Base-by-base conservation (phyloP, 2,329 filamentous ascomycete species). In the Aspergillus sp. region DNA sequence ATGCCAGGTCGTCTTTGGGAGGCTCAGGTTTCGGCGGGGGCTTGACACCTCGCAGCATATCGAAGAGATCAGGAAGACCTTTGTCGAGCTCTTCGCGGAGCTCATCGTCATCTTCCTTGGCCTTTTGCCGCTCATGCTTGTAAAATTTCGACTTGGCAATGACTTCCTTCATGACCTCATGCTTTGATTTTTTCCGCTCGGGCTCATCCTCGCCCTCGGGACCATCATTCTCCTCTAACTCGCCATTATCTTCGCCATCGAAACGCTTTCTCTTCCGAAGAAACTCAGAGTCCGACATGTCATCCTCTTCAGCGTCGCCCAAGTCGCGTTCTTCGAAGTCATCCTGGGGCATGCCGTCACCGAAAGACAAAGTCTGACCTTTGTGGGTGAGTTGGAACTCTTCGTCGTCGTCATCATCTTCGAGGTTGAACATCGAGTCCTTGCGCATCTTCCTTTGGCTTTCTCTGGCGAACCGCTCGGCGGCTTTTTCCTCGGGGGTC, bases 111-210 rank as follows among this genome's bases (percentile, higher is more conserved):
- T 94, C 90, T 55, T 97, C 94, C 67, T 96, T 96, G 24, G 85
- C 84, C 54, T 90, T 86, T 72, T 99, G 94, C 38, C 94, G 85
- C 74, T 97, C 92, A 66, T 93, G 92, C 74, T 96, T 97, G 80
- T 96, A 83, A 56, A 89, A 80, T 69, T 99, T 99, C 1, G 93
- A 97, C 73, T 99, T 99, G 55, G 92, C 90, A 60, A 99, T 96
- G 55, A 99, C 82, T 72, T 99, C 95, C 65, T 96, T 88, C 90
- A 97, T 96, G 46, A 99, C 89, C 72, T 99, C 94, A 49, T 94
- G 89, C 74, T 96, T 97, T 3, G 87, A 87, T 77, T 96, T 99
- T 72, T 96, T 96, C 53, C 87, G 82, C 63, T 93, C 88, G 0
- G 90, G 91, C 57, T 86, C 76, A 17, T 79, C 79, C 33, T 79